Base-by-base conservation (phyloP, 305 asterid genomes). In the Striga hermonthica region DNA sequence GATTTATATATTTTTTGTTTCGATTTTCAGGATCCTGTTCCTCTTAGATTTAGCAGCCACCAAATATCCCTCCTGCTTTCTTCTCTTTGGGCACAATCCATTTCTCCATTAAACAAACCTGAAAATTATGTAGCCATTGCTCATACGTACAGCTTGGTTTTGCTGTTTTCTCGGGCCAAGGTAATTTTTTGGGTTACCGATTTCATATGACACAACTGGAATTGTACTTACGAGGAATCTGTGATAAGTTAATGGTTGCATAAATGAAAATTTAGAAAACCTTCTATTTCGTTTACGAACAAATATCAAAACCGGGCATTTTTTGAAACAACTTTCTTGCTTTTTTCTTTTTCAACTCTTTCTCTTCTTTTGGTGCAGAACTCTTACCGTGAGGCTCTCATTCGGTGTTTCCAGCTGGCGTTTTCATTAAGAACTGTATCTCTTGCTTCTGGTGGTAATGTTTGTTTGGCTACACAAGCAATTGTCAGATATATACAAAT, bases 41-140 rank as follows among this genome's bases (percentile, higher is more conserved):
- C 95, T 53, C 95, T 94, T 72, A 83, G 96, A 82, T 80, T 94
- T 73, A 94, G 97, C 84, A 90, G 88, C 85, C 97, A 88, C 85
- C 99, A 90, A 80, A 93, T 93, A 71, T 72, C 78, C 58, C 82
- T 85, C 73, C 82, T 93, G 69, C 86, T 93, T 70, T 88, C 98
- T 39, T 90, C 99, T 56, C 76, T 94, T 61, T 94, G 97, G 97
- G 78, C 79, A 45, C 97, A 94, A 69, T 81, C 95, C 36, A 67
- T 83, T 58, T 84, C 86, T 75, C 95, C 93, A 67, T 76, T 75
- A 36, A 90, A 90, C 72, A 68, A 77, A 78, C 97, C 98, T 8
- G 95, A 86, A 79, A 90, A 94, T 81, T 90, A 76, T 58, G 99
- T 90, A 64, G 99, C 99, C 70, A 85, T 94, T 66, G 91, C 98